Conservation (phyloP, 768 basidiomycete species). For the Lyophyllum shimeji region DNA sequence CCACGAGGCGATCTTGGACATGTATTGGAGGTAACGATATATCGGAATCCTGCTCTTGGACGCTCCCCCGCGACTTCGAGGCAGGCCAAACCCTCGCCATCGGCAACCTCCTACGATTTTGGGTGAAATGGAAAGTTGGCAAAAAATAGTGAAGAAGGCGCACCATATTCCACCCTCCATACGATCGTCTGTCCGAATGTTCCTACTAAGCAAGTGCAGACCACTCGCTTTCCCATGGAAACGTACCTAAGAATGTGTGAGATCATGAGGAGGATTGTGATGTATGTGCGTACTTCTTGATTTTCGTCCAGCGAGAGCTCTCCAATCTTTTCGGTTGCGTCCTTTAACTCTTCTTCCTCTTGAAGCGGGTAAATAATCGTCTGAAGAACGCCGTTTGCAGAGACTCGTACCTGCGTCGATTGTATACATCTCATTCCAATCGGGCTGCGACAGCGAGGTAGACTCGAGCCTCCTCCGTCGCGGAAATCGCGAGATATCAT, state of each 20-base stretch:
- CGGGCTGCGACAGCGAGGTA: constrained; percentile 29
- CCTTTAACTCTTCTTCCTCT: constrained; percentile 40
- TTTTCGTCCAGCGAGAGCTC: constrained; percentile 76
- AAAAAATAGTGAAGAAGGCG: constrained; percentile 18
- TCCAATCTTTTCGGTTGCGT: constrained; percentile 59
- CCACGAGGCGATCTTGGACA: constrained; percentile 66
- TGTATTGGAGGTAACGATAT: constrained; percentile 58
- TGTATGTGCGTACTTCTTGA: constrained; percentile 50
- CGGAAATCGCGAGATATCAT: constrained; percentile 17
- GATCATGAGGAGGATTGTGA: not conserved
- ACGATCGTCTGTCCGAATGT: constrained; percentile 64
- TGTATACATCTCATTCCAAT: constrained; percentile 63
- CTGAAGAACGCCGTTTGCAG: not conserved
- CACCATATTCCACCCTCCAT: constrained; percentile 71
- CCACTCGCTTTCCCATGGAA: constrained; percentile 82
- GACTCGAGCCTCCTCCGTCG: constrained; percentile 31
- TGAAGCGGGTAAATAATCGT: constrained; percentile 2
- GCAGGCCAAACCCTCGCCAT: constrained; percentile 79
- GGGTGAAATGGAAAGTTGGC: constrained; percentile 14
- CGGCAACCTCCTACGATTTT: constrained; percentile 54
- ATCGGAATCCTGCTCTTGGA: constrained; percentile 42
- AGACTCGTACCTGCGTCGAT: constrained; percentile 37
- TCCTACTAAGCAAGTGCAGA: constrained; percentile 68
- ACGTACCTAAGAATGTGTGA: constrained; percentile 55
- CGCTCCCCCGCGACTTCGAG: constrained; percentile 41